phyloP scores from a whole-genome alignment of 228 moss, liverwort and hornwort species.

The Sphagnum fallax region DNA sequence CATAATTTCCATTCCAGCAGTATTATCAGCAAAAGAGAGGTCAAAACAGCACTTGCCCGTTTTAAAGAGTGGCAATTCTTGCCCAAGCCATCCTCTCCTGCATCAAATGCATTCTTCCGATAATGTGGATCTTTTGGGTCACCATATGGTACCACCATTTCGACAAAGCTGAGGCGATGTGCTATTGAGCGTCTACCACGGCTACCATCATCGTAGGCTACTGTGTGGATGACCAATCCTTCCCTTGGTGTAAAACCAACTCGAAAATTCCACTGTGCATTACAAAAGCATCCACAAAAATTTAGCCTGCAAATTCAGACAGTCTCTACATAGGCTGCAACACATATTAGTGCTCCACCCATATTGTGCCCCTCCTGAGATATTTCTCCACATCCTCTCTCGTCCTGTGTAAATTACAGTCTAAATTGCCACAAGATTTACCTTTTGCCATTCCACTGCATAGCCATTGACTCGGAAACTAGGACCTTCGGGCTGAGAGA shows the following conservation, averaged over 20 bases:
- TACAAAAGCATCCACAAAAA: background rate
- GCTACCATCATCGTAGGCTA: slow-evolving; percentile 93
- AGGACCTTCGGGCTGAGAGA: slow-evolving; percentile 90
- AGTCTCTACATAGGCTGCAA: too few species aligned
- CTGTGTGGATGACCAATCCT: slow-evolving; percentile 88
- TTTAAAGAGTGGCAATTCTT: slow-evolving; percentile 92
- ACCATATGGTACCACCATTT: slow-evolving; percentile 99
- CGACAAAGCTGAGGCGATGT: slow-evolving; percentile 88
- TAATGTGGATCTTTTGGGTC: slow-evolving; percentile 99
- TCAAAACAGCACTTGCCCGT: slow-evolving; percentile 31
- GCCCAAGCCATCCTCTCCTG: slow-evolving; percentile 94
- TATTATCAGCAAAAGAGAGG: background rate
- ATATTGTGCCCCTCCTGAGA: too few species aligned
- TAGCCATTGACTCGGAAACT: slow-evolving; percentile 93
- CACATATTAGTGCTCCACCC: too few species aligned
- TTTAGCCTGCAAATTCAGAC: too few species aligned
- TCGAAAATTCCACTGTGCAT: slow-evolving; percentile 92
- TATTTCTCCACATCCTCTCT: too few species aligned
- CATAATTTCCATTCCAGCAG: too few species aligned
- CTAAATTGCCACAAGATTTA: slow-evolving; percentile 90
- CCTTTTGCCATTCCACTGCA: slow-evolving; percentile 99
- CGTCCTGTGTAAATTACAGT: slow-evolving; percentile 60
- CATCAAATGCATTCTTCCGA: slow-evolving; percentile 95
- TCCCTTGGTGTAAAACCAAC: slow-evolving; percentile 96
- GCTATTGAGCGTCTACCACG: slow-evolving; percentile 92